phyloP scores from a whole-genome alignment of 805 yeast species.

The Hyphopichia homilentoma region DNA sequence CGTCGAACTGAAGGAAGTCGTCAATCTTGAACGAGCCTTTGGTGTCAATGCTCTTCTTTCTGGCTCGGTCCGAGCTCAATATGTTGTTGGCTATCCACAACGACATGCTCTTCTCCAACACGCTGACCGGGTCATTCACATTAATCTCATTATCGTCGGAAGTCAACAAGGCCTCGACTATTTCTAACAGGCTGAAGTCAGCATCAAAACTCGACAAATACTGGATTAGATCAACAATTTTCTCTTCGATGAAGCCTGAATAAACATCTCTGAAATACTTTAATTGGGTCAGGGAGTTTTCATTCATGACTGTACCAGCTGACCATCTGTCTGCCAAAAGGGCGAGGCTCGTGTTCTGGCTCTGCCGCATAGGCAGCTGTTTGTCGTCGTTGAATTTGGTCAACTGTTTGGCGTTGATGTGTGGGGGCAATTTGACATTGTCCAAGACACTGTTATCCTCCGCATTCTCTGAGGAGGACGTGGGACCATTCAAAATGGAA shows the following conservation, averaged over 20 bases:
- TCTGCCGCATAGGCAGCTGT: too few relatives aligned
- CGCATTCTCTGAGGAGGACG: background rate
- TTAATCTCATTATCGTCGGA: slow-evolving; percentile 4
- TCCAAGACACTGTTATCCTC: slow-evolving; percentile 23
- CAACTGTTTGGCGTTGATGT: slow-evolving; percentile 30
- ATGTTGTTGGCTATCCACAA: slow-evolving; percentile 32
- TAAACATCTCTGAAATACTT: slow-evolving; percentile 13
- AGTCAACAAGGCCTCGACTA: slow-evolving; percentile 12
- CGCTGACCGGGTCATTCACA: background rate
- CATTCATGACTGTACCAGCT: background rate
- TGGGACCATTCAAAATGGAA: slow-evolving; percentile 5
- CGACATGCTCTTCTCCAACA: slow-evolving; percentile 12
- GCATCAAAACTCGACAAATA: slow-evolving; percentile 8
- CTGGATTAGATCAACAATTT: slow-evolving; percentile 9
- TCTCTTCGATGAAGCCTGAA: slow-evolving; percentile 17
- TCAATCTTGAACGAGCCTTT: slow-evolving; percentile 7
- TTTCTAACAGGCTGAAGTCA: slow-evolving; percentile 1
- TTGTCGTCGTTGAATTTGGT: slow-evolving; percentile 10
- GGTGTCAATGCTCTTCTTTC: slow-evolving; percentile 2
- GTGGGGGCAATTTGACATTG: slow-evolving; percentile 33
- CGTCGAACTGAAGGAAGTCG: slow-evolving; percentile 25
- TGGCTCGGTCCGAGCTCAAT: slow-evolving; percentile 8
- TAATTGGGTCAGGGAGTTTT: slow-evolving; percentile 1
- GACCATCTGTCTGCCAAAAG: slow-evolving; percentile 10
- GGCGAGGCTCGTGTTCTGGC: slow-evolving; percentile 12